Evolutionary conservation across 192 early-diverging fungal genomes (phyloP).

Genomic region (Phlyctochytrium planicorne): DNA sequence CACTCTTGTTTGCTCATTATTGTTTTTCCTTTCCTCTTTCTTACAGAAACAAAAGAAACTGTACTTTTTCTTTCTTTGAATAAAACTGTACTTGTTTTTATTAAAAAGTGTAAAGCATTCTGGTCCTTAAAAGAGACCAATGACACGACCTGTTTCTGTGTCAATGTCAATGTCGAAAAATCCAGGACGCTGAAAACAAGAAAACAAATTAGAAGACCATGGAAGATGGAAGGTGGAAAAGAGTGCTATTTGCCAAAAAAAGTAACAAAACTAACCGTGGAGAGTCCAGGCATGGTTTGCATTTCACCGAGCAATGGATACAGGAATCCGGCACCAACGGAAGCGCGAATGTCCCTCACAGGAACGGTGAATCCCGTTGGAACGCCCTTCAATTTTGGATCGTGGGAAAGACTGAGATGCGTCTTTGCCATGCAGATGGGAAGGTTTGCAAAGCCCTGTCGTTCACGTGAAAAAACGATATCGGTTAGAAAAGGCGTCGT

Average conservation of each 20-base stretch:
- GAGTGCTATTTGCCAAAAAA: too few relatives aligned
- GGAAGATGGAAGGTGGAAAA: too few relatives aligned
- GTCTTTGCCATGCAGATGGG: conserved; percentile 99
- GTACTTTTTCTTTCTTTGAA: not conserved
- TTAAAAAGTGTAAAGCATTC: too few relatives aligned
- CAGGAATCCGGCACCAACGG: conserved; percentile 95
- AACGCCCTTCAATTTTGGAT: conserved; percentile 88
- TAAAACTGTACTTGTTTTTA: too few relatives aligned
- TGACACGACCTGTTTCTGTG: conserved; percentile 74
- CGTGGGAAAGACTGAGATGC: conserved; percentile 88
- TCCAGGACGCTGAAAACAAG: conserved; percentile 70
- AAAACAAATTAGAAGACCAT: too few relatives aligned
- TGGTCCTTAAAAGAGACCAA: conserved; percentile 91
- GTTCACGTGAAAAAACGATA: not conserved
- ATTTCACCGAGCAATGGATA: conserved; percentile 95
- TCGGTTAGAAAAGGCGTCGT: not conserved
- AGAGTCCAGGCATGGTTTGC: conserved; percentile 97
- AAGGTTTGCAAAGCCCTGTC: conserved; percentile 77
- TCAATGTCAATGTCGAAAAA: conserved; percentile 97
- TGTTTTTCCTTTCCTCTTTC: not conserved
- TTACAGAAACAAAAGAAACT: not conserved
- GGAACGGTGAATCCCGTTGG: conserved; percentile 89
- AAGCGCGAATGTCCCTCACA: conserved; percentile 92
- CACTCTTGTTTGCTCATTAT: not conserved
- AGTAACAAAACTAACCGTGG: conserved; percentile 71